Conservation (phyloP, 192 early-diverging fungal species). For the Gorgonomyces haynaldii region DNA sequence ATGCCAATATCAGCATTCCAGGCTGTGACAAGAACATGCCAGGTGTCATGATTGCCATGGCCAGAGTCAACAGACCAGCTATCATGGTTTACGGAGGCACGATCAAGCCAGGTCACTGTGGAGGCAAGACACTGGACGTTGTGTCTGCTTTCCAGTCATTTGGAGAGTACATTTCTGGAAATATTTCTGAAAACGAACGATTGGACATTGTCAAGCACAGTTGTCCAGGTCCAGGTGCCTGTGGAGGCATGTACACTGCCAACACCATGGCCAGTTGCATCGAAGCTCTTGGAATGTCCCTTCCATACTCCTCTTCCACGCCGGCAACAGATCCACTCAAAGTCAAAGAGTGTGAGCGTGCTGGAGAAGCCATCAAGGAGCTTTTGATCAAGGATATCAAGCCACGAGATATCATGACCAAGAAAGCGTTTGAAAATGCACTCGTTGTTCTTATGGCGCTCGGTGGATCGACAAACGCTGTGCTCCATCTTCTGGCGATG, state of each 20-base stretch:
- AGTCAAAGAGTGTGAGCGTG: slow-evolving; percentile 72
- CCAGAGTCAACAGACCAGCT: slow-evolving; percentile 87
- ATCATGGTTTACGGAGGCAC: slow-evolving; percentile 98
- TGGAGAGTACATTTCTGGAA: slow-evolving; percentile 84
- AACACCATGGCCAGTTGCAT: slow-evolving; percentile 95
- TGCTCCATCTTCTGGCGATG: slow-evolving; percentile 87
- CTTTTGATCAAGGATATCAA: slow-evolving; percentile 86
- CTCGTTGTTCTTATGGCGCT: slow-evolving; percentile 87
- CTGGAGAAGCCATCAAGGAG: slow-evolving; percentile 77
- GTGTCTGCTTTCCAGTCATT: slow-evolving; percentile 96
- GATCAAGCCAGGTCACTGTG: slow-evolving; percentile 66
- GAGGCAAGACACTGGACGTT: slow-evolving; percentile 69
- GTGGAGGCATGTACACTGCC: slow-evolving; percentile 99
- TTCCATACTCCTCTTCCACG: slow-evolving; percentile 92
- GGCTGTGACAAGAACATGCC: slow-evolving; percentile 91
- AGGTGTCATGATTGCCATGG: slow-evolving; percentile 93
- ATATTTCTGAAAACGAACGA: slow-evolving; percentile 79
- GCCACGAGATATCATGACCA: slow-evolving; percentile 93
- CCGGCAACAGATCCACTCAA: slow-evolving; percentile 85
- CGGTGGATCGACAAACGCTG: slow-evolving; percentile 94
- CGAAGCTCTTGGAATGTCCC: slow-evolving; percentile 94
- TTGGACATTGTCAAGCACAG: slow-evolving; percentile 36
- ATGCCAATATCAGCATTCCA: slow-evolving; percentile 94
- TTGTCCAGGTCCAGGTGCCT: slow-evolving; percentile 83
- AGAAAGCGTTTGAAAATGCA: slow-evolving; percentile 90